phyloP scores from a whole-genome alignment of 257 asterid genomes.

The Solanum medicagineum region DNA sequence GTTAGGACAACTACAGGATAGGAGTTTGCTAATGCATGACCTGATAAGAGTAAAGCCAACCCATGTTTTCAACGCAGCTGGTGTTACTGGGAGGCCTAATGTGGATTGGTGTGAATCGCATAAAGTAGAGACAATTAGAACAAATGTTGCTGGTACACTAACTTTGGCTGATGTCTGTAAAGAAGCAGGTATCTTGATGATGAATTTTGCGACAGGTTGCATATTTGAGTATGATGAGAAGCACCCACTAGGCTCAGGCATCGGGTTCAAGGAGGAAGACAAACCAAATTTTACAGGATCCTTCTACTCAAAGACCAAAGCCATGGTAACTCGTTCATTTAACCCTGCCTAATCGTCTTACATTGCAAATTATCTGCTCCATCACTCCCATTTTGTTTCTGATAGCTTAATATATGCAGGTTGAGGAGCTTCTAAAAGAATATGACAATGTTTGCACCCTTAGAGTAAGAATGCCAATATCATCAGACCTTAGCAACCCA shows the following conservation, averaged over 20 bases:
- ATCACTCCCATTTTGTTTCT: neutral
- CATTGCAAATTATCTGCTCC: neutral
- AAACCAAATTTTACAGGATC: slow-evolving; percentile 5
- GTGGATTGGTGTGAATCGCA: slow-evolving; percentile 12
- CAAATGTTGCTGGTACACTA: neutral
- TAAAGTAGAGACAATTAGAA: neutral
- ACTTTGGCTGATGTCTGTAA: slow-evolving; percentile 3
- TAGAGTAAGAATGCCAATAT: slow-evolving; percentile 26
- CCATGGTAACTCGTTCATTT: slow-evolving; percentile 2
- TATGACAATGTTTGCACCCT: slow-evolving; percentile 26
- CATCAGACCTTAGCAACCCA: slow-evolving; percentile 19
- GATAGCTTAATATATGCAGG: neutral
- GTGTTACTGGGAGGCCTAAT: slow-evolving; percentile 12
- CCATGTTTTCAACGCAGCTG: slow-evolving; percentile 7
- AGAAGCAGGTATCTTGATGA: neutral
- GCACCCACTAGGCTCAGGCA: slow-evolving; percentile 5
- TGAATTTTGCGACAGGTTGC: slow-evolving; percentile 8
- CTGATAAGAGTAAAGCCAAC: neutral
- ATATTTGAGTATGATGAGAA: slow-evolving; percentile 3
- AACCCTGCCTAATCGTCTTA: neutral
- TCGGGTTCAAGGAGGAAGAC: slow-evolving; percentile 9
- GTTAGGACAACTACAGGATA: neutral
- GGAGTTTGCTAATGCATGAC: neutral
- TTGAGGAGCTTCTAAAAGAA: slow-evolving; percentile 20
- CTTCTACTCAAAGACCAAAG: slow-evolving; percentile 8